phyloP scores from a whole-genome alignment of 1,139 yeast genomes.

The Candida sojae region DNA sequence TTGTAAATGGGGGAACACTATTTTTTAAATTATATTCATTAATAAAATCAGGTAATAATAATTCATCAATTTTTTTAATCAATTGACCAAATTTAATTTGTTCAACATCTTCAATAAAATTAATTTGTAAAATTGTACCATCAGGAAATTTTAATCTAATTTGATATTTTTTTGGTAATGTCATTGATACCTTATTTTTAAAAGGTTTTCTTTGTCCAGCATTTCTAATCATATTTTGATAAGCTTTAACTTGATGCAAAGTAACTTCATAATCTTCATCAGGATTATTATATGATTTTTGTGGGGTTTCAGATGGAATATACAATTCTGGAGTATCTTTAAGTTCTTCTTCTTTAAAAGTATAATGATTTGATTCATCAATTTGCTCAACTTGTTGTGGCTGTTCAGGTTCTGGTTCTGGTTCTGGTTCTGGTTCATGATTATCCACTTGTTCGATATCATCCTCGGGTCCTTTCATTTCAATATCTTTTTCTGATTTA shows the following conservation, averaged over 20 bases:
- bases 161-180: slow-evolving; percentile 28
- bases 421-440: background rate
- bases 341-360: slow-evolving; percentile 11
- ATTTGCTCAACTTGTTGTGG: background rate
- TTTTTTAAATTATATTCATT: slow-evolving; percentile 35
- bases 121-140: slow-evolving; percentile 48
- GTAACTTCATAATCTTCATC: slow-evolving; percentile 53
- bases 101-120: slow-evolving; percentile 34
- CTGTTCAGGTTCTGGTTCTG: background rate
- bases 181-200: slow-evolving; percentile 6
- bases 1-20: slow-evolving; percentile 48
- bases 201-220: slow-evolving; percentile 31
- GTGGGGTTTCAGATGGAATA: slow-evolving; percentile 20
- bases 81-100: slow-evolving; percentile 44
- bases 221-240: slow-evolving; percentile 47
- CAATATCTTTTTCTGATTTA: slow-evolving; percentile 2
- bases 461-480: slow-evolving; percentile 6
- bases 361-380: slow-evolving; percentile 1
- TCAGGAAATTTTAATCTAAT: slow-evolving; percentile 59
- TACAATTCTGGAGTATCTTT: slow-evolving; percentile 23
- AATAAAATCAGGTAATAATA: slow-evolving; percentile 37
- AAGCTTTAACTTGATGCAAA: slow-evolving; percentile 52
- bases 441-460: no score
- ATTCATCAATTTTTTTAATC: slow-evolving; percentile 34
- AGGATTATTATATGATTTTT: slow-evolving; percentile 36